phyloP scores from a whole-genome alignment of 495 filamentous ascomycete species.

The Penicillium malachiteum region DNA sequence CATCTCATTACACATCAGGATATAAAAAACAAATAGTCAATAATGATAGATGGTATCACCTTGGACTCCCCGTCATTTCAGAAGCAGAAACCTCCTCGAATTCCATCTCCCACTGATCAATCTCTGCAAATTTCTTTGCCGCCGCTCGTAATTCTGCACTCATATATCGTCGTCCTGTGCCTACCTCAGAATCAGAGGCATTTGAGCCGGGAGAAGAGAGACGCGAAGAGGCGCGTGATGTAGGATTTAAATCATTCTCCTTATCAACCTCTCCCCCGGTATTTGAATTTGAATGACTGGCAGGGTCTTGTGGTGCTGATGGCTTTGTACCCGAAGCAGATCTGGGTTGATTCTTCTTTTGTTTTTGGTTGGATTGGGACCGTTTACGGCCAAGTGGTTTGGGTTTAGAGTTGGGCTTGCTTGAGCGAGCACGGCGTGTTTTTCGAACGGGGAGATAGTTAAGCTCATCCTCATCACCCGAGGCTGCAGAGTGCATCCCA shows the following conservation, averaged over 20 bases:
- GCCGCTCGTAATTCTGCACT: conserved; percentile 41
- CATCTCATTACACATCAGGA: conserved; percentile 3
- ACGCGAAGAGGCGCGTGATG: conserved; percentile 39
- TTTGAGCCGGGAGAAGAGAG: conserved; percentile 43
- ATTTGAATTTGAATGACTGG: conserved; percentile 5
- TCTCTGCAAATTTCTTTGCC: conserved; percentile 60
- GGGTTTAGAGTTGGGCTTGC: conserved; percentile 21
- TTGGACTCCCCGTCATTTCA: conserved; percentile 17
- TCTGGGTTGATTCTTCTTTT: conserved; percentile 11
- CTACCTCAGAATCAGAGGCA: conserved; percentile 26
- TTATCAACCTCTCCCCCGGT: conserved; percentile 22
- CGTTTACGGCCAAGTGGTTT: conserved; percentile 18
- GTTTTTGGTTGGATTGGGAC: conserved; percentile 10
- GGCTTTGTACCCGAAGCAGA: conserved; percentile 4
- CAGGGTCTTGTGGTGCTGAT: not conserved
- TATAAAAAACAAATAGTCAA: not conserved
- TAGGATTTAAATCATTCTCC: conserved; percentile 30
- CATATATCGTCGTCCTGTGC: conserved; percentile 16
- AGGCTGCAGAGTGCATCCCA: conserved; percentile 25
- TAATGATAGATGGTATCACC: not conserved
- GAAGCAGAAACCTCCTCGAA: conserved; percentile 58
- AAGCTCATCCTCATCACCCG: conserved; percentile 44
- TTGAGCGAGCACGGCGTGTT: conserved; percentile 17
- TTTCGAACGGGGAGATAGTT: conserved; percentile 27
- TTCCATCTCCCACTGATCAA: conserved; percentile 72